Evolutionary conservation across 805 yeast genomes (phyloP).

Genomic region (Candida adriatica): DNA sequence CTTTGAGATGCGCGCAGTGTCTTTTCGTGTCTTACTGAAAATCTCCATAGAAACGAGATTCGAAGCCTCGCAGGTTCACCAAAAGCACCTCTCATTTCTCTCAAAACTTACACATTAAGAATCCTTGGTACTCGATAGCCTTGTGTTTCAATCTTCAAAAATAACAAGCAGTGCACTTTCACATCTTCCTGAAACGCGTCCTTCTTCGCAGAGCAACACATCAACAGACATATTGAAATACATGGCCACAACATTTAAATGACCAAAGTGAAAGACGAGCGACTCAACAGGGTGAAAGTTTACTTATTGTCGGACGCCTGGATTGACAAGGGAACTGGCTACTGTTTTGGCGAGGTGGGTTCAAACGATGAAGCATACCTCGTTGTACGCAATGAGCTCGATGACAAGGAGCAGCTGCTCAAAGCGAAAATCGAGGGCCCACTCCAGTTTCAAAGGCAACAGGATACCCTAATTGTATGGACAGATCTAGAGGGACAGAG

Average conservation of each 20-base stretch:
- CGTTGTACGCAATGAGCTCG: slow-evolving; percentile 65
- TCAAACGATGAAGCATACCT: slow-evolving; percentile 47
- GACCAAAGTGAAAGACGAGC: slow-evolving; percentile 7
- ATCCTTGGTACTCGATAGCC: too few species aligned
- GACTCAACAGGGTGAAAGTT: slow-evolving; percentile 84
- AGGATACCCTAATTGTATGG: slow-evolving; percentile 93
- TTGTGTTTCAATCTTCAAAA: too few species aligned
- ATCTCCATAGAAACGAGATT: too few species aligned
- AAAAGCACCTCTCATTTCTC: too few species aligned
- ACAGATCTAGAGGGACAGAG: slow-evolving; percentile 67
- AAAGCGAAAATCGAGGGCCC: slow-evolving; percentile 64
- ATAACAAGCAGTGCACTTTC: too few species aligned
- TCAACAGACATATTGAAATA: background rate
- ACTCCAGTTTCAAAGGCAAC: slow-evolving; percentile 87
- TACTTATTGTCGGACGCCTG: slow-evolving; percentile 78
- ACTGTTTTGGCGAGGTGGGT: slow-evolving; percentile 63
- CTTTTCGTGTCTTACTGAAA: too few species aligned
- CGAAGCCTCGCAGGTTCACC: too few species aligned
- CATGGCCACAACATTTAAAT: slow-evolving; percentile 1
- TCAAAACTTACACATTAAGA: too few species aligned
- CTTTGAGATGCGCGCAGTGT: too few species aligned
- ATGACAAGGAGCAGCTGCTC: slow-evolving; percentile 51
- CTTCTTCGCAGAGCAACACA: too few species aligned
- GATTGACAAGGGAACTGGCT: slow-evolving; percentile 92
- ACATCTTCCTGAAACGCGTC: too few species aligned